These are phyloP conservation scores for Candida sonorensis DNA, from an alignment of 805 yeast species.

Conservation along the genomic window DNA sequence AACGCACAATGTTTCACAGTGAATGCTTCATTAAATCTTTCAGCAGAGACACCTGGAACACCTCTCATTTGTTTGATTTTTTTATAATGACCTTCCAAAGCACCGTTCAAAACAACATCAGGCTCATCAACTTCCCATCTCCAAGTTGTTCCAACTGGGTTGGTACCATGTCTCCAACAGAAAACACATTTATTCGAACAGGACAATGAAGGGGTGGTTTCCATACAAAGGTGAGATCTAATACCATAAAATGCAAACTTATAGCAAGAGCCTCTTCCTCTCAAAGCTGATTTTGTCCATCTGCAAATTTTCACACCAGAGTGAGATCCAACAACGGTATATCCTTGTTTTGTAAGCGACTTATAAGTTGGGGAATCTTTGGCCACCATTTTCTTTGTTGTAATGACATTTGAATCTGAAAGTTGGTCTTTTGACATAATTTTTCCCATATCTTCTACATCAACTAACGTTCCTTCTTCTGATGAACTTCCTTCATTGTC, in stretches of 20 bases:
- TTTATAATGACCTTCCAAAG: constrained; percentile 81
- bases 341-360: constrained; percentile 87
- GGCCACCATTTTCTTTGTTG: constrained; percentile 79
- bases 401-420: constrained; percentile 14
- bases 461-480: constrained; percentile 49
- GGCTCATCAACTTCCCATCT: constrained; percentile 94
- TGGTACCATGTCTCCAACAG: constrained; percentile 97
- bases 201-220: constrained; percentile 87
- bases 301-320: constrained; percentile 94
- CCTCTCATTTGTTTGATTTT: constrained; percentile 94
- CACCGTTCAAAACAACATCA: constrained; percentile 75
- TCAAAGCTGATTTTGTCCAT: constrained; percentile 91
- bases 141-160: constrained; percentile 95
- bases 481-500: constrained; percentile 19
- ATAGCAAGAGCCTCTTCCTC: constrained; percentile 93
- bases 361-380: constrained; percentile 83
- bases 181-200: constrained; percentile 95
- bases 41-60: constrained; percentile 89
- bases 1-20: constrained; percentile 86
- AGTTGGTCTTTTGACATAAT: constrained; percentile 29
- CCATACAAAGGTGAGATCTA: constrained; percentile 89
- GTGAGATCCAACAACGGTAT: constrained; percentile 87
- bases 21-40: constrained; percentile 86
- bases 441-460: constrained; percentile 84
- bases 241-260: constrained; percentile 91